phyloP scores from a whole-genome alignment of 139 green algal genomes.

The Spirogloea muscicola region DNA sequence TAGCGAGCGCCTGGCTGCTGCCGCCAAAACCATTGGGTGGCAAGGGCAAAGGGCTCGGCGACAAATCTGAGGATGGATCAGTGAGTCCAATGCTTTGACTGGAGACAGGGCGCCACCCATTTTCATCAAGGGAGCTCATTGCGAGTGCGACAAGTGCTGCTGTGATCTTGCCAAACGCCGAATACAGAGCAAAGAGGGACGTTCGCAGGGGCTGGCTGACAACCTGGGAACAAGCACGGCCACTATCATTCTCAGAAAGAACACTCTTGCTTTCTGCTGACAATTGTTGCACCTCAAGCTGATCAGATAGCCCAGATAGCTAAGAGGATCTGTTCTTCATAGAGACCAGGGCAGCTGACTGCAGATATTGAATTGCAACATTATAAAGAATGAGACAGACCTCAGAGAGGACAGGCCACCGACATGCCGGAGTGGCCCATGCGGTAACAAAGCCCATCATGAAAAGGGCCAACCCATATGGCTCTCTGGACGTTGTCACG shows the following conservation, averaged over 20 bases:
- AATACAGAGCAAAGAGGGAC: slow-evolving; percentile 27
- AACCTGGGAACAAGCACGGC: slow-evolving; percentile 1
- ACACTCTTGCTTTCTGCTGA: not conserved
- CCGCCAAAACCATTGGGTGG: not conserved
- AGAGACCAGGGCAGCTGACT: not conserved
- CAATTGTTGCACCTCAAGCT: not conserved
- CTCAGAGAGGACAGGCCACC: slow-evolving; percentile 42
- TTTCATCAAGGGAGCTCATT: slow-evolving; percentile 6
- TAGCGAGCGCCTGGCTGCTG: slow-evolving; percentile 23
- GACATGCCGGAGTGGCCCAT: slow-evolving; percentile 30
- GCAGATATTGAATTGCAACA: not conserved
- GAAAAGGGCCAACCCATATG: slow-evolving; percentile 3
- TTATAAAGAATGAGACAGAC: not conserved
- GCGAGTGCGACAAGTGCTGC: slow-evolving; percentile 11
- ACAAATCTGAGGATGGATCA: too few relatives aligned
- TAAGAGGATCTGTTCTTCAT: not conserved
- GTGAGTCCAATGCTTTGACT: not conserved
- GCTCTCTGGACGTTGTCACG: not conserved
- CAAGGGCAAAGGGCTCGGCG: too few relatives aligned
- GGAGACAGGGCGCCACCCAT: not conserved
- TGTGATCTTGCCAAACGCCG: not conserved
- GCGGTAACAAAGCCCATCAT: slow-evolving; percentile 41
- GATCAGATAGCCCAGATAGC: not conserved
- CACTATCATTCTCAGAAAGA: not conserved
- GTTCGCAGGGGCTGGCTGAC: slow-evolving; percentile 30